Base-by-base conservation (phyloP, 176 grass and related monocot genomes). In the Cocos nucifera region DNA sequence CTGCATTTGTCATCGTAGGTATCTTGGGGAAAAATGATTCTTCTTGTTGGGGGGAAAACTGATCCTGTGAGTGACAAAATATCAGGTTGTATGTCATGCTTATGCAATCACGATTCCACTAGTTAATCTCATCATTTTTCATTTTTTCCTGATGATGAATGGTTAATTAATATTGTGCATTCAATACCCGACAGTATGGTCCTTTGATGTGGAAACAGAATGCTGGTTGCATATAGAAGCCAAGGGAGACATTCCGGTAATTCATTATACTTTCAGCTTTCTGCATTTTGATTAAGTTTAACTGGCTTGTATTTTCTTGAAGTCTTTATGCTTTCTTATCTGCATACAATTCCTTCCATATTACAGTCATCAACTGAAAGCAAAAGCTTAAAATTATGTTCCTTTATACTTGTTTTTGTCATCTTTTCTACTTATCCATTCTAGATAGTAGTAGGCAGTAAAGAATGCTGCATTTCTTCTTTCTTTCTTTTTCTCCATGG, bases 201-300 rank as follows among this genome's bases (percentile, higher is more conserved):
- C 87, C 54, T 92, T 97, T 80, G 75, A 83, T 63, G 66, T 55
- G 28, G 93, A 97, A 80, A 85, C 73, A 24, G 84, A 88, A 63
- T 64, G 78, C 16, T 97, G 93, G 93, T 88, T 64, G 0, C 76
- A 71, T 54, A 65, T 97, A 63, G 93, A 97, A 80, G 81, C 73
- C 3, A 97, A 97, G 65, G 93, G 93, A 25, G 84, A 97, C 64
- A 88, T 83, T 54, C 93, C 93, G 59, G 93, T 97, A 83, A 69
- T 73, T 81, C 56, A 52, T 56, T 61, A 0, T 73, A 53, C n/a
- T 54, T 75, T 53, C 19, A 17, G 20, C 18, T 44, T 44, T 44
- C 35, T 14, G 35, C 35, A 44, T 44, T 44, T 44, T 12, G 35
- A 12, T 44, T 14, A 14, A 44, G 35, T 44, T 44, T 44, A 14